These are phyloP conservation scores for Cymbomonas tetramitiformis DNA, from an alignment of 139 green algal species.

Conservation along the genomic window DNA sequence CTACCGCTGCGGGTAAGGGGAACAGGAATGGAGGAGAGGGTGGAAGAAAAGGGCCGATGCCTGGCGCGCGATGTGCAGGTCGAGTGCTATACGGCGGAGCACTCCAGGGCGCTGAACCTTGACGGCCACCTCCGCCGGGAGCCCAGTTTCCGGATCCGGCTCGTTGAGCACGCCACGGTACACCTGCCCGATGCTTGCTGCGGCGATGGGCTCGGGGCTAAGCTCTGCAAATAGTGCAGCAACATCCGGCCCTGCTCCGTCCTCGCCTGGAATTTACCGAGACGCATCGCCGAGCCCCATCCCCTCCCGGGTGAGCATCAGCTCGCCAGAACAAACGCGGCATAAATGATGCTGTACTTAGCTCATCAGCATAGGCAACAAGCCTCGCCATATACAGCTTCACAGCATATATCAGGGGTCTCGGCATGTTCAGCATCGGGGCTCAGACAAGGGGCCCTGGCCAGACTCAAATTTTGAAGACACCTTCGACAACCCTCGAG, in stretches of 20 bases:
- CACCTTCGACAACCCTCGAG: too few relatives aligned
- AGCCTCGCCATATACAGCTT: too few relatives aligned
- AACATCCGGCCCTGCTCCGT: background rate
- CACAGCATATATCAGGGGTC: too few relatives aligned
- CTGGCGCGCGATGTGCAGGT: constrained; percentile 26
- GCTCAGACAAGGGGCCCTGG: too few relatives aligned
- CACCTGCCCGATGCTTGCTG: constrained; percentile 38
- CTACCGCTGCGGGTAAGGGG: too few relatives aligned
- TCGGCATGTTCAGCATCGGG: too few relatives aligned
- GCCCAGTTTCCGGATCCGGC: background rate
- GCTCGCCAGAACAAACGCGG: too few relatives aligned
- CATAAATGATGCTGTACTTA: too few relatives aligned
- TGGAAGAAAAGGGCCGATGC: background rate
- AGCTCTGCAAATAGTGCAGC: constrained; percentile 6
- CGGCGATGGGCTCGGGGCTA: constrained; percentile 24
- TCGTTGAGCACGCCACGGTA: constrained; percentile 20
- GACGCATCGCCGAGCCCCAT: background rate
- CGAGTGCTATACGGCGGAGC: constrained; percentile 19
- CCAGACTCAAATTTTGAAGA: too few relatives aligned
- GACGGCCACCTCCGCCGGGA: constrained; percentile 23
- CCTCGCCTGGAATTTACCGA: background rate
- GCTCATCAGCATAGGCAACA: too few relatives aligned
- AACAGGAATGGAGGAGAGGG: too few relatives aligned
- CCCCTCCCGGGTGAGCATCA: background rate
- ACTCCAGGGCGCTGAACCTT: constrained; percentile 33